Evolutionary conservation across 2,329 filamentous ascomycete species (phyloP).

Genomic region (Sarocladium brachiariae): DNA sequence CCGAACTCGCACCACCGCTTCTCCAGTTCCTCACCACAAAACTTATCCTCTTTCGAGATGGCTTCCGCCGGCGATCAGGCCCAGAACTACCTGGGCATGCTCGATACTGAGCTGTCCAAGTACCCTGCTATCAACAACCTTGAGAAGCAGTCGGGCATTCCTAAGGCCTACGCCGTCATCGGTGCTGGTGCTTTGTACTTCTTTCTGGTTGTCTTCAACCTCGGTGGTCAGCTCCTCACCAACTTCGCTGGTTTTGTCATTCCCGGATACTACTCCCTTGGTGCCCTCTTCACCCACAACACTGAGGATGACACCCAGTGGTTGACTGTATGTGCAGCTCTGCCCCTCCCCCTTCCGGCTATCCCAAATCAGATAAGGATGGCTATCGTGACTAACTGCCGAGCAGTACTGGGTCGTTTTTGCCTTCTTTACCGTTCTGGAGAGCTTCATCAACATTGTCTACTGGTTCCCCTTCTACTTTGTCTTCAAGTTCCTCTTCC

Average conservation of each 20-base stretch:
- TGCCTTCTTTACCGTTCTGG: slow-evolving; percentile 72
- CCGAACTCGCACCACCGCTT: background rate
- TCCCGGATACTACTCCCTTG: slow-evolving; percentile 77
- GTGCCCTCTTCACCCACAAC: slow-evolving; percentile 63
- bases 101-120: slow-evolving; percentile 85
- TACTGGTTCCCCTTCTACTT: slow-evolving; percentile 99
- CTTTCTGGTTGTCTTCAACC: slow-evolving; percentile 89
- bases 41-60: slow-evolving; percentile 43
- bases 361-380: background rate
- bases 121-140: slow-evolving; percentile 79
- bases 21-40: slow-evolving; percentile 4
- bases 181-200: slow-evolving; percentile 75
- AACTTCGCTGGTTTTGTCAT: slow-evolving; percentile 80
- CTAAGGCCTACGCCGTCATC: slow-evolving; percentile 78
- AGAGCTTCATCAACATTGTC: slow-evolving; percentile 76
- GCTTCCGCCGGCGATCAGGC: slow-evolving; percentile 68
- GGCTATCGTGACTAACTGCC: slow-evolving; percentile 25
- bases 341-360: background rate
- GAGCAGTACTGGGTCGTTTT: slow-evolving; percentile 84
- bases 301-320: slow-evolving; percentile 79
- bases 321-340: slow-evolving; percentile 54
- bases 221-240: slow-evolving; percentile 79
- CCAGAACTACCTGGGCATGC: slow-evolving; percentile 67
- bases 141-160: slow-evolving; percentile 75
- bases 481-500: slow-evolving; percentile 97